Conservation (phyloP, 1,284 basidiomycete genomes). For the Fistulinella staudtii region DNA sequence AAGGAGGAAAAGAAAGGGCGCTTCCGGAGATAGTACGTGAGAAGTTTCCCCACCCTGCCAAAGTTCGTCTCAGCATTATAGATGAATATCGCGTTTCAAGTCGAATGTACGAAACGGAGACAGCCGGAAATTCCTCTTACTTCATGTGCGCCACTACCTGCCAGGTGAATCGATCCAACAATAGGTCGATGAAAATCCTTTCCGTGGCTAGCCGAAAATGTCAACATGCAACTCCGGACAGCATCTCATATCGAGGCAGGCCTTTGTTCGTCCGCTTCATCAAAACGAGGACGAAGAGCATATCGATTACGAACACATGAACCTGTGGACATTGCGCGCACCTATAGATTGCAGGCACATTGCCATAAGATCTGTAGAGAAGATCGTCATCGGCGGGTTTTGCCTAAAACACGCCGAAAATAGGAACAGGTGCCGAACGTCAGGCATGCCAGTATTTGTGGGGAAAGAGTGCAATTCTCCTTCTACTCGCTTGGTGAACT, state of each 20-base stretch:
- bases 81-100: slow-evolving; percentile 9
- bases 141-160: neutral
- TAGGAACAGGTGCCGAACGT: slow-evolving; percentile 8
- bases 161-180: too few species aligned
- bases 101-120: slow-evolving; percentile 5
- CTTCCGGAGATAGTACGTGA: slow-evolving; percentile 7
- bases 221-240: slow-evolving; percentile 3
- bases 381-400: slow-evolving; percentile 13
- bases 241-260: slow-evolving; percentile 5
- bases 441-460: slow-evolving; percentile 3
- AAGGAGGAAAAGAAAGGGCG: slow-evolving; percentile 4
- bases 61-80: slow-evolving; percentile 7
- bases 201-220: slow-evolving; percentile 2
- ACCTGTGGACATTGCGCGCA: slow-evolving; percentile 11
- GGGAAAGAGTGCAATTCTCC: neutral
- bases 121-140: slow-evolving; percentile 1
- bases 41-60: slow-evolving; percentile 8
- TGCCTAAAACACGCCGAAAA: slow-evolving; percentile 10
- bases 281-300: slow-evolving; percentile 19
- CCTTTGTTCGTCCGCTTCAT: slow-evolving; percentile 17
- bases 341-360: slow-evolving; percentile 17
- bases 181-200: slow-evolving; percentile 1
- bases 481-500: slow-evolving; percentile 9
- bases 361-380: slow-evolving; percentile 16
- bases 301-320: slow-evolving; percentile 11